Conservation (phyloP, 495 filamentous ascomycete genomes). For the Thermochaetoides thermophila region DNA sequence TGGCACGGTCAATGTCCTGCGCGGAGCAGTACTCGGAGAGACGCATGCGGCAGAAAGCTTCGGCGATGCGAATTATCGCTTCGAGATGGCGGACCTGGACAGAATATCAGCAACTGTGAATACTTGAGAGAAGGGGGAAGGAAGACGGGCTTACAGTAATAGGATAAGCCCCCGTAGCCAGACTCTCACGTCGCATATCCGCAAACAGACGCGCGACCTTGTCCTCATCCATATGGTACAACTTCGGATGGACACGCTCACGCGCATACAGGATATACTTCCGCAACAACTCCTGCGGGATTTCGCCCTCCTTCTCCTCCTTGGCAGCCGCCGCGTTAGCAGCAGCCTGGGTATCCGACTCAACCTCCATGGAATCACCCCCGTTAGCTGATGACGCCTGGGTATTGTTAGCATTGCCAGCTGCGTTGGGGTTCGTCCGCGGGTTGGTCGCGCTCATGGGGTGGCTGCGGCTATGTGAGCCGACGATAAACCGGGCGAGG, state of each 20-base stretch:
- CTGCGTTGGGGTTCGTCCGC: too few relatives aligned
- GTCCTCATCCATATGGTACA: constrained; percentile 97
- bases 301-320: constrained; percentile 61
- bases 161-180: constrained; percentile 91
- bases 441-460: constrained; percentile 45
- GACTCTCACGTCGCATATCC: constrained; percentile 84
- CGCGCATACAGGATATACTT: constrained; percentile 97
- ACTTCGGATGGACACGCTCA: constrained; percentile 77
- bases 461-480: constrained; percentile 81
- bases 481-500: constrained; percentile 86
- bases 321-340: constrained; percentile 30
- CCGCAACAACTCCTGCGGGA: constrained; percentile 79
- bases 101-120: constrained; percentile 14
- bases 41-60: constrained; percentile 91
- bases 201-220: constrained; percentile 90
- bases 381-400: constrained; percentile 19
- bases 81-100: constrained; percentile 84
- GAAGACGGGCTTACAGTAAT: constrained; percentile 61
- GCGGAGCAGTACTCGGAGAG: constrained; percentile 81
- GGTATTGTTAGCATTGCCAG: constrained; percentile 15
- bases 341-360: constrained; percentile 19
- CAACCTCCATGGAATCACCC: constrained; percentile 47
- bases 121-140: not conserved
- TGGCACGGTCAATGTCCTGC: constrained; percentile 89
- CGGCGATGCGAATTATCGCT: constrained; percentile 88